Base-by-base conservation (phyloP, 139 green algal genomes). In the Parachlorella kessleri region DNA sequence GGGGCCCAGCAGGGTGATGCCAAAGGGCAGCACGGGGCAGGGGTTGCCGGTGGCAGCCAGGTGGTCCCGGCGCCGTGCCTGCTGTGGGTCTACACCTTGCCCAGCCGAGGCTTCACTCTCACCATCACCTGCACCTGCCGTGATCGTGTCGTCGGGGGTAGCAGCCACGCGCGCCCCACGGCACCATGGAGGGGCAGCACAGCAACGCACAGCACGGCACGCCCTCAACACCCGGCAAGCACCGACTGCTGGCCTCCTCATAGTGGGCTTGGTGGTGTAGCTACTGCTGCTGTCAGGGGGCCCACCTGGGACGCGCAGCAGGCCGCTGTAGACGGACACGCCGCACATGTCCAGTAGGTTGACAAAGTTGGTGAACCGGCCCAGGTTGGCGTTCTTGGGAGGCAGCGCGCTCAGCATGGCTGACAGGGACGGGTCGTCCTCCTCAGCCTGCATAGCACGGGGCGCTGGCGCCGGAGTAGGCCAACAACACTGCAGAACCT, bases 321-420 rank as follows among this genome's bases (percentile, higher is more conserved):
- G 36, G 10, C 83, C 87, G 9, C 84, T 90, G 14, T 88, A 92
- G n/a, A 96, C 85, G 18, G 87, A 78, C 8, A 96, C 82, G 66
- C 86, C 92, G 39, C 83, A 91, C 90, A 96, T 91, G 82, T 93
- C 92, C 71, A 94, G 67, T 54, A 95, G 86, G 73, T 96, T 96
- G 23, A 95, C 92, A 79, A 96, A 96, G 73, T 96, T 96, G 32
- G 92, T 96, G 81, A 94, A 96, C 23, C 87, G 77, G 21, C 92
- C 92, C 36, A 94, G 82, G 66, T 92, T 93, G 66, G 89, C 91
- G 73, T 96, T 96, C 38, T 81, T 83, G 32, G 26, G 30, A 82
- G 24, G 37, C 72, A 67, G 59, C 9, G 26, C 69, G 26, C n/a
- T 75, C 6, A 78, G 37, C 10, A 75, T 67, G 28, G 37, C 23